These are phyloP conservation scores for Phytophthora kernoviae DNA, from an alignment of 352 stramenopile genomes.

Conservation along the genomic window DNA sequence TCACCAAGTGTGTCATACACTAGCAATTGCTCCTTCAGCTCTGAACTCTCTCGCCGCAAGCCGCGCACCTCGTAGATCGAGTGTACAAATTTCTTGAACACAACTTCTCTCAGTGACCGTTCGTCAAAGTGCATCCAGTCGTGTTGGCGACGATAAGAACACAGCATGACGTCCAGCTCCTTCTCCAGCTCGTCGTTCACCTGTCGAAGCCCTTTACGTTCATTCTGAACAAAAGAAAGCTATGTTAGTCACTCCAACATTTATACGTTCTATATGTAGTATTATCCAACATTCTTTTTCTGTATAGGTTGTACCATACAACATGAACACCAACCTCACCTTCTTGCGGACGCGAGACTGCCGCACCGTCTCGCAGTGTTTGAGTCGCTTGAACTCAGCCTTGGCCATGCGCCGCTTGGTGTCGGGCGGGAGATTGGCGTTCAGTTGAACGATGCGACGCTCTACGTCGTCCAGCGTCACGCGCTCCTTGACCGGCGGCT, in stretches of 20 bases:
- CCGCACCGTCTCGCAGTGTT: constrained; percentile 80
- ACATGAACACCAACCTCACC: too few species aligned
- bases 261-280: too few species aligned
- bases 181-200: constrained; percentile 68
- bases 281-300: too few species aligned
- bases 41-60: constrained; percentile 44
- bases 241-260: too few species aligned
- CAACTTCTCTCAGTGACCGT: constrained; percentile 43
- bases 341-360: constrained; percentile 84
- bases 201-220: constrained; percentile 56
- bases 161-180: constrained; percentile 44
- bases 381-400: constrained; percentile 74
- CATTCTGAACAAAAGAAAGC: too few species aligned
- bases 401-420: constrained; percentile 59
- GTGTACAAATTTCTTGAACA: constrained; percentile 71
- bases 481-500: too few species aligned
- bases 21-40: constrained; percentile 60
- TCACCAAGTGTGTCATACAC: constrained; percentile 69
- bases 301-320: too few species aligned
- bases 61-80: constrained; percentile 76
- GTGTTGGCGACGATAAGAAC: constrained; percentile 36
- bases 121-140: constrained; percentile 69
- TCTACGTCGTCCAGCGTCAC: constrained; percentile 72
- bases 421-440: constrained; percentile 47
- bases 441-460: constrained; percentile 48